Conservation (phyloP, 805 yeast species). For the Yarrowia sp. region DNA sequence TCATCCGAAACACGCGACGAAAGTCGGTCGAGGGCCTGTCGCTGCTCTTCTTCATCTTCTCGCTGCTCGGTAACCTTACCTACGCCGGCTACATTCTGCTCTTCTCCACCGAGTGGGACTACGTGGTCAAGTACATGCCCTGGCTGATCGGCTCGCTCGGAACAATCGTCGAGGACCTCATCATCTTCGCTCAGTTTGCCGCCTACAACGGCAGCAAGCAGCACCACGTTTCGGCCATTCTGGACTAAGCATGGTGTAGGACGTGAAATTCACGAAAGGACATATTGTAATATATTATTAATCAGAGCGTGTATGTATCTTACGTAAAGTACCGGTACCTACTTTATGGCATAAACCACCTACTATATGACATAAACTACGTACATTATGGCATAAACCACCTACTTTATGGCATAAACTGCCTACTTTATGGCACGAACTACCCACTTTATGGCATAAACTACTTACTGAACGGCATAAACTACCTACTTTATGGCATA, state of each 20-base stretch:
- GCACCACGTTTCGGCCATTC: conserved; percentile 22
- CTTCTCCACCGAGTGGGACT: conserved; percentile 59
- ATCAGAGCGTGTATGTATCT: background rate
- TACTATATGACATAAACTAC: no score
- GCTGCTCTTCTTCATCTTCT: conserved; percentile 70
- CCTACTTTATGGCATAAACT: no score
- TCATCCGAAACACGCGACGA: conserved; percentile 71
- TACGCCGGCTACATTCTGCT: conserved; percentile 71
- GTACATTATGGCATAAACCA: no score
- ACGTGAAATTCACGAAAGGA: background rate
- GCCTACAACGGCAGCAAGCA: conserved; percentile 44
- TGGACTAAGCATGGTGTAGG: background rate
- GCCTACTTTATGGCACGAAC: no score
- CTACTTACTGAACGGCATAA: no score
- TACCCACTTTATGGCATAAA: no score
- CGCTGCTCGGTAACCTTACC: conserved; percentile 71
- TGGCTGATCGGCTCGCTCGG: conserved; percentile 81
- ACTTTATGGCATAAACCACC: no score
- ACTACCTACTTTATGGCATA: no score
- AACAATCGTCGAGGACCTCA: conserved; percentile 65
- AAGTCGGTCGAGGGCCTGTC: conserved; percentile 85
- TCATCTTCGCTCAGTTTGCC: conserved; percentile 67
- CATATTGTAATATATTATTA: conserved; percentile 8
- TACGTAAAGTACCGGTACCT: background rate
- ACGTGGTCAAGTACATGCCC: conserved; percentile 60